Evolutionary conservation across 1,284 basidiomycete genomes (phyloP), one percentile per base, ranked within the genome.

Genomic region (Malassezia sp.): DNA sequence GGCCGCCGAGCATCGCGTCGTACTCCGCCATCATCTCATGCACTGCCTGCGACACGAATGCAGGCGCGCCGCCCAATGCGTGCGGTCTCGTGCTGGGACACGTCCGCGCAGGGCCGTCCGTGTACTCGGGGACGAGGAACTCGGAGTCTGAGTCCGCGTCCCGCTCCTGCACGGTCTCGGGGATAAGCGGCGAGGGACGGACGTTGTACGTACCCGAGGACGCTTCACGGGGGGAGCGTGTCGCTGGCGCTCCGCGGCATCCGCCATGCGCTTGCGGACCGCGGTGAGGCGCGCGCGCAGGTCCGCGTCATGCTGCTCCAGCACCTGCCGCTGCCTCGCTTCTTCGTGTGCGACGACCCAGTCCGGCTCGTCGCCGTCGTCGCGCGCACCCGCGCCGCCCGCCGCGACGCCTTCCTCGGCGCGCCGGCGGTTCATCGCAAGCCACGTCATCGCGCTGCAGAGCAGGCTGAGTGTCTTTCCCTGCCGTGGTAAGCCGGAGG

Each of bases 11-110:
- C 27, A 21, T 18, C 30, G 47, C 2, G n/a, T 70, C 37, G 55
- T 61, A 59, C 71, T 55, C 47, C 40, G 76, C 77, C 81, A 93
- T 84, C 17, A 93, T 74, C 0, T 80, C 84, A 21, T 80, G 78
- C 3, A 90, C 81, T 23, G 80, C 84, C 1, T 83, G 80, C 1
- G 83, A 83, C 4, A 90, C 75, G 27, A 32, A 42, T 8, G 32
- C 34, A 7, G 26, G 31, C 7, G n/a, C 22, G n/a, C n/a, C 44
- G 23, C 6, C 20, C n/a, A n/a, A n/a, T n/a, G n/a, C 27, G 11
- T 23, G 45, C 35, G n/a, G 9, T 11, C 5, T 21, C 21, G 12
- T 17, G 12, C 11, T 26, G 23, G 15, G 31, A 9, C 28, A 9
- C 12, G 14, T 10, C n/a, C 14, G 7, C 21, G 17, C 12, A 5